Percentiles rank a stretch among this genome's conserved stretches.
Conservation (phyloP, 257 asterid genomes). For the Echites panduratus region DNA sequence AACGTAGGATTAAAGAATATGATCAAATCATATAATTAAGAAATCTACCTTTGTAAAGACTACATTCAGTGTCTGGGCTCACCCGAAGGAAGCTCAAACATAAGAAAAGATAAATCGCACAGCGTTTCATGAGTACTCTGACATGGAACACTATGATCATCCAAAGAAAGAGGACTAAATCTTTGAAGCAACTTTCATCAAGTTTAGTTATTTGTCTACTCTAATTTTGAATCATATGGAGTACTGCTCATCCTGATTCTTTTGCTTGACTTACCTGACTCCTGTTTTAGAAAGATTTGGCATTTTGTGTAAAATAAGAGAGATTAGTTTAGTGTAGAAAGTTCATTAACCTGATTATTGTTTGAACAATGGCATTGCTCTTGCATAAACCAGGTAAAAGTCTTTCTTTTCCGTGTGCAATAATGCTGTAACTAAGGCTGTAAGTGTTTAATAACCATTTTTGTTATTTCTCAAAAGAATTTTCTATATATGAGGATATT, state of each 20-base stretch:
- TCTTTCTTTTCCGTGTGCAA: not conserved
- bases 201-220: not conserved
- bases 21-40: not conserved
- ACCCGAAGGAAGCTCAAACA: not conserved
- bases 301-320: not conserved
- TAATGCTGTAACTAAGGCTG: not conserved
- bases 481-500: not conserved
- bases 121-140: not conserved
- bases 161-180: not conserved
- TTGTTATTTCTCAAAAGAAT: not conserved
- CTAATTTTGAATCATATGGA: not conserved
- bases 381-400: not conserved
- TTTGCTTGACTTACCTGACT: not conserved
- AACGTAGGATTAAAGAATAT: not conserved
- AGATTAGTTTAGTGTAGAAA: too few species aligned
- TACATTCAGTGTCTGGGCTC: not conserved
- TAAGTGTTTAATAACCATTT: not conserved
- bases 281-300: not conserved
- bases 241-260: not conserved
- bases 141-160: not conserved
- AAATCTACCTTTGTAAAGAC: not conserved
- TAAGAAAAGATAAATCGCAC: not conserved
- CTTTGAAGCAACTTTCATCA: not conserved
- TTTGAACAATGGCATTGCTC: not conserved
- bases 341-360: not conserved